A percentile compares a stretch with the other conserved stretches of the same genome.
phyloP scores from a whole-genome alignment of 1,284 basidiomycete genomes.

The Pseudozyma hubeiensis region DNA sequence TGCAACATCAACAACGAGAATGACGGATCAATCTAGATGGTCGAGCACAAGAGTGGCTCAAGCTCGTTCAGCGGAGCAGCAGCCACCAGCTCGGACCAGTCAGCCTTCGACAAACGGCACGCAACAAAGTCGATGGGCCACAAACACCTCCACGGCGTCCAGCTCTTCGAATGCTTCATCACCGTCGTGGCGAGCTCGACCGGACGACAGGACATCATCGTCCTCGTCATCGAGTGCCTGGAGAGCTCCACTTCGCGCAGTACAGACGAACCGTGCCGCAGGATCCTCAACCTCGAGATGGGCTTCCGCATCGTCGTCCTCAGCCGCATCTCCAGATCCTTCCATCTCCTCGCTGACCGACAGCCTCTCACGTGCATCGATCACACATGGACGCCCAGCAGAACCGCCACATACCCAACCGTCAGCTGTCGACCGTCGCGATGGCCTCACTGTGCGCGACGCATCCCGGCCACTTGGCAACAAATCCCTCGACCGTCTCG shows the following conservation, averaged over 20 bases:
- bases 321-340: neutral
- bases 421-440: neutral
- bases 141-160: slow-evolving; percentile 1
- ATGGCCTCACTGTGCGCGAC: slow-evolving; percentile 22
- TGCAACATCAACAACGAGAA: neutral
- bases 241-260: neutral
- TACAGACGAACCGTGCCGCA: neutral
- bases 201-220: neutral
- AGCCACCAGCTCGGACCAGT: neutral
- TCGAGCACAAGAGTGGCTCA: slow-evolving; percentile 21
- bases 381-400: neutral
- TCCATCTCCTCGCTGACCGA: neutral
- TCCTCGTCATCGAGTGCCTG: neutral
- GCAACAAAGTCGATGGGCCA: slow-evolving; percentile 39
- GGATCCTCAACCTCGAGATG: slow-evolving; percentile 20
- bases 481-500: slow-evolving; percentile 38
- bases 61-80: slow-evolving; percentile 3
- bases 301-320: slow-evolving; percentile 1
- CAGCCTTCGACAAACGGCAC: slow-evolving; percentile 7
- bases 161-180: slow-evolving; percentile 1
- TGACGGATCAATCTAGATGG: slow-evolving; percentile 26
- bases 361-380: neutral
- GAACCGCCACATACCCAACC: neutral
- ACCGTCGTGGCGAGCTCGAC: slow-evolving; percentile 12
- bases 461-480: slow-evolving; percentile 31